These are phyloP conservation scores for Candida albicans DNA, from an alignment of 1,139 yeast species.

Conservation along the genomic window DNA sequence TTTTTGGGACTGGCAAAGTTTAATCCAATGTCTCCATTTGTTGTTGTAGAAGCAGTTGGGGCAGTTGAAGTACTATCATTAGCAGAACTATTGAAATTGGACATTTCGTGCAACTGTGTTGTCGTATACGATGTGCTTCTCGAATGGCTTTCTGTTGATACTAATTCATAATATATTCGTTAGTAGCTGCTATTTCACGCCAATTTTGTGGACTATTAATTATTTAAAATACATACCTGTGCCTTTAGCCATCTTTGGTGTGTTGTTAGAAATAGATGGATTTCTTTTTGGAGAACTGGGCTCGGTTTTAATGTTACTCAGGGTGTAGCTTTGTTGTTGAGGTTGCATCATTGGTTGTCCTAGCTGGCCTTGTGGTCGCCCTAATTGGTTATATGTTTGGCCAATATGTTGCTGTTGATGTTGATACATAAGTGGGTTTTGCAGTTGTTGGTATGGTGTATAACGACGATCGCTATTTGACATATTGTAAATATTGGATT, in stretches of 20 bases:
- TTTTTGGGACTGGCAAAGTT: conserved; percentile 54
- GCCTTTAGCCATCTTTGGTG: conserved; percentile 40
- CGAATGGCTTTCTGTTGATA: conserved; percentile 15
- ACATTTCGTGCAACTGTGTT: conserved; percentile 6
- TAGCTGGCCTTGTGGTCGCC: conserved; percentile 15
- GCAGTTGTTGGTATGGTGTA: conserved; percentile 12
- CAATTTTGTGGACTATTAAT: too few species aligned
- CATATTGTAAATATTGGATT: conserved; percentile 20
- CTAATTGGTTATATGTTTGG: conserved; percentile 16
- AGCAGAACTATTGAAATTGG: conserved; percentile 4
- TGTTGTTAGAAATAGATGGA: conserved; percentile 13
- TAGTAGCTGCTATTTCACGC: conserved; percentile 34
- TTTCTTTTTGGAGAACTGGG: conserved; percentile 39
- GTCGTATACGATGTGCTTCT: conserved; percentile 16
- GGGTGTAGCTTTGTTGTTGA: conserved; percentile 1
- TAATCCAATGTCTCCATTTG: conserved; percentile 32
- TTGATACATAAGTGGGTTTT: conserved; percentile 5
- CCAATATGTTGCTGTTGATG: conserved; percentile 15
- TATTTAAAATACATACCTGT: conserved; percentile 22
- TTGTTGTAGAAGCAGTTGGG: conserved; percentile 4
- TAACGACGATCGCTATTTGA: conserved; percentile 7
- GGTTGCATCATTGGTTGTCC: conserved; percentile 26
- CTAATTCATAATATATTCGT: conserved; percentile 21
- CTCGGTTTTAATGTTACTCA: conserved; percentile 17
- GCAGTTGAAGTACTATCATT: conserved; percentile 6